Evolutionary conservation across 192 early-diverging fungal species (phyloP).

Genomic region (Coemansia sp.): DNA sequence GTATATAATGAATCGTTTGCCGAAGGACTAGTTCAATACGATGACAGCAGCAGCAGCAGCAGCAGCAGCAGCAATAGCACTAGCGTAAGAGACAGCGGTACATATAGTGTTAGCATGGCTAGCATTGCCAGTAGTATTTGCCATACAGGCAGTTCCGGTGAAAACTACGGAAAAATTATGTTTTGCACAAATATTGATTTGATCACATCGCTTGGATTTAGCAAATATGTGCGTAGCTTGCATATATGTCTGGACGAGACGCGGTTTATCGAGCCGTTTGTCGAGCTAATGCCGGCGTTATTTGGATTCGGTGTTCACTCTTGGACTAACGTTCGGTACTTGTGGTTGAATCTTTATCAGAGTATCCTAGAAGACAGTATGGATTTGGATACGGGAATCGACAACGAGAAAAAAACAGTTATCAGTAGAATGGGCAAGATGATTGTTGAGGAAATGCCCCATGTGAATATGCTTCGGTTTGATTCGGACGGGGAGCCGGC

Average conservation of each 20-base stretch:
- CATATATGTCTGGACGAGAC: neutral
- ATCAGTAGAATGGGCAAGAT: neutral
- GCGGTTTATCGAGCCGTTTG: constrained; percentile 3
- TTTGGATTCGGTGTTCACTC: neutral
- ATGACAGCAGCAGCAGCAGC: too few relatives aligned
- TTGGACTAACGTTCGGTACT: neutral
- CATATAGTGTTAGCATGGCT: too few relatives aligned
- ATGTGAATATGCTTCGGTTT: neutral
- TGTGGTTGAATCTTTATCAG: neutral
- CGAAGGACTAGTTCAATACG: neutral
- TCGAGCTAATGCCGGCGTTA: neutral
- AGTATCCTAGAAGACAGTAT: neutral
- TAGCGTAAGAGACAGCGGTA: too few relatives aligned
- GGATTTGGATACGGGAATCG: neutral
- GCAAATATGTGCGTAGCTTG: neutral
- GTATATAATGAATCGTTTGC: neutral
- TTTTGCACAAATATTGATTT: constrained; percentile 7
- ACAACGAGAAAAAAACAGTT: neutral
- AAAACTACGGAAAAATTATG: neutral
- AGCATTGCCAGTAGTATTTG: too few relatives aligned
- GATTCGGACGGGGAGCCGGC: constrained; percentile 2
- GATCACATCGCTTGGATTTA: neutral
- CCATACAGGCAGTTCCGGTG: neutral
- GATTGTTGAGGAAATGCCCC: neutral
- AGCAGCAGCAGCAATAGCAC: neutral